Evolutionary conservation across 1,284 basidiomycete species (phyloP).

Genomic region (Trichosporon coremiiforme): DNA sequence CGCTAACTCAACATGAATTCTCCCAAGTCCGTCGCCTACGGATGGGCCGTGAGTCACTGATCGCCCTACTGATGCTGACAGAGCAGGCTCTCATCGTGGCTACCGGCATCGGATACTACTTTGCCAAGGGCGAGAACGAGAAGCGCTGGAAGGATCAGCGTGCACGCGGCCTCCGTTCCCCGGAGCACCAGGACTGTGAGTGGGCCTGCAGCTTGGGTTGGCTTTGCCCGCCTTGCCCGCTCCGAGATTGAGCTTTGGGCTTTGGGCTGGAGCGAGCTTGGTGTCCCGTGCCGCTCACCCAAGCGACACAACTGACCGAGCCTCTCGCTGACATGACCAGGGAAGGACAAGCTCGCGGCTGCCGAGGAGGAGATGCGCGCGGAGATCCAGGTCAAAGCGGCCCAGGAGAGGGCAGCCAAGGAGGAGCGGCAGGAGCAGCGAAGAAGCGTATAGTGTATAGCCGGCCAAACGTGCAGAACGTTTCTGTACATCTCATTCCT

Average conservation of each 20-base stretch:
- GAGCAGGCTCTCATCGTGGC: conserved; percentile 56
- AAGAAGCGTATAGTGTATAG: neutral
- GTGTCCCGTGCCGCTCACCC: neutral
- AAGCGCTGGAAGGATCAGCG: conserved; percentile 30
- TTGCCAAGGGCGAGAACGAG: conserved; percentile 31
- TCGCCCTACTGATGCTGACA: neutral
- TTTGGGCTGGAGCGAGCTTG: neutral
- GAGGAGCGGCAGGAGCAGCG: neutral
- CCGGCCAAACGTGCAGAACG: neutral
- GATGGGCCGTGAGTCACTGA: conserved; percentile 26
- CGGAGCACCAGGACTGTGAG: conserved; percentile 25
- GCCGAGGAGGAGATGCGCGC: conserved; percentile 17
- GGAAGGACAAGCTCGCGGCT: conserved; percentile 27
- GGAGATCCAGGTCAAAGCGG: conserved; percentile 2
- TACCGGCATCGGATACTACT: conserved; percentile 60
- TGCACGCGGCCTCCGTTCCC: conserved; percentile 25
- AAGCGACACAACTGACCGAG: neutral
- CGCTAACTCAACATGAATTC: conserved; percentile 25
- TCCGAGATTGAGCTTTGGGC: neutral
- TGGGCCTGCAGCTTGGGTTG: neutral
- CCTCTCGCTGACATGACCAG: neutral
- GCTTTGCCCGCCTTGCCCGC: neutral
- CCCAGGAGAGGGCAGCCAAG: neutral
- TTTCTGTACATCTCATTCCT: neutral
- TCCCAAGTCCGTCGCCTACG: conserved; percentile 26